These are phyloP conservation scores for Metrosideros polymorpha DNA, from an alignment of 441 rosid species.

Conservation along the genomic window DNA sequence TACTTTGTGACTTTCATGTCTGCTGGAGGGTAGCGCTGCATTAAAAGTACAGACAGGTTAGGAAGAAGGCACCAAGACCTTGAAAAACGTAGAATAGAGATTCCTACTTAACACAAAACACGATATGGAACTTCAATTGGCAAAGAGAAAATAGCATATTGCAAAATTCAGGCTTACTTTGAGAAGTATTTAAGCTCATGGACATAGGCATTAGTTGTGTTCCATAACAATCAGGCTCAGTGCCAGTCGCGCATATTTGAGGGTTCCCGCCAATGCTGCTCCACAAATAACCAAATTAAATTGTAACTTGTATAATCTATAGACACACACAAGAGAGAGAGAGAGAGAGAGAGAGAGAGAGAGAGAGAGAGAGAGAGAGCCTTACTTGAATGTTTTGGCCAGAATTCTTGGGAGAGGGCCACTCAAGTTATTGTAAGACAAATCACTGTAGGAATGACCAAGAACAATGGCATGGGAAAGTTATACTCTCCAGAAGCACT, in stretches of 20 bases:
- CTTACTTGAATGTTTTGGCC: slow-evolving; percentile 87
- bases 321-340: background rate
- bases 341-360: background rate
- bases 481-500: background rate
- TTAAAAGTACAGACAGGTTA: slow-evolving; percentile 11
- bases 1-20: slow-evolving; percentile 51
- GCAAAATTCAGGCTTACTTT: slow-evolving; percentile 26
- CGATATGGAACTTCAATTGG: background rate
- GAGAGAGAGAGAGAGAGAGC: slow-evolving; percentile 1
- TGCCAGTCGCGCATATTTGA: slow-evolving; percentile 71
- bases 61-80: slow-evolving; percentile 2
- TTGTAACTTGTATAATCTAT: background rate
- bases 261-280: slow-evolving; percentile 88
- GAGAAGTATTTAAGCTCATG: slow-evolving; percentile 72
- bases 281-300: background rate
- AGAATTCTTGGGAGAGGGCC: slow-evolving; percentile 81
- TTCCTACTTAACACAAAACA: background rate
- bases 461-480: background rate
- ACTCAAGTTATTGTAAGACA: slow-evolving; percentile 89
- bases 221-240: slow-evolving; percentile 86
- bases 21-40: slow-evolving; percentile 32
- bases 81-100: background rate
- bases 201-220: slow-evolving; percentile 83
- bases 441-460: slow-evolving; percentile 46
- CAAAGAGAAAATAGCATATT: background rate